Evolutionary conservation across 768 basidiomycete genomes (phyloP), one percentile per base, ranked within the genome.

Genomic region (Amanita pseudoporphyria): DNA sequence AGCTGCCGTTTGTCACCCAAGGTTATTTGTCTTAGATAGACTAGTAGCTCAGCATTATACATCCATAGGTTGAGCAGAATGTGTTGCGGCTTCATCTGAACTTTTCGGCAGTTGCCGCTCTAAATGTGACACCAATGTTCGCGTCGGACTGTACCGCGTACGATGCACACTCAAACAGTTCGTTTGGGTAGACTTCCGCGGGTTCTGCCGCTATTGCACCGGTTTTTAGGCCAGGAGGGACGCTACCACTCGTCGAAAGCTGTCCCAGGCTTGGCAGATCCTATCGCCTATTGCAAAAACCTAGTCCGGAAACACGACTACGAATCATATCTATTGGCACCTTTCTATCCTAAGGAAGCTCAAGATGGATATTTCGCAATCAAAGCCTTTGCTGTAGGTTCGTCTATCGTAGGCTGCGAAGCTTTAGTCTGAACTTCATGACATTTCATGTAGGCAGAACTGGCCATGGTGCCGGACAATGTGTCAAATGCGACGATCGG

Each of bases 291-390:
- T 59, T 93, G 89, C 74, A 74, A 62, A 52, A 71, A 79, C 32
- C 69, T 86, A 49, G 82, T 92, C 47, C 80, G 72, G 52, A 84
- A 79, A 66, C 78, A 87, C 58, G 89, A 93, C 70, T 87, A 90
- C 61, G 87, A 90, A 45, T 81, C 84, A 13, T 89, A 75, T 60
- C 70, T 93, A 24, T 69, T 74, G 26, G 79, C 81, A 4, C 80
- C 81, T 36, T 78, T 87, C 62, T 91, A 79, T 58, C 84, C 88
- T n/a, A 65, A 66, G n/a, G 61, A 69, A n/a, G 57, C 72, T 51
- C 81, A 79, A 63, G 71, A 67, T 60, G 83, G 77, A 38, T 92
- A 81, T 60, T 84, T 84, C 56, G 88, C 87, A 6, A 64, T 91
- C 49, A 82, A 84, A 59, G 88, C 90, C 3, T 90, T 93, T 56